Conservation (phyloP, 2,329 filamentous ascomycete species). For the Gaeumannomyces tritici region DNA sequence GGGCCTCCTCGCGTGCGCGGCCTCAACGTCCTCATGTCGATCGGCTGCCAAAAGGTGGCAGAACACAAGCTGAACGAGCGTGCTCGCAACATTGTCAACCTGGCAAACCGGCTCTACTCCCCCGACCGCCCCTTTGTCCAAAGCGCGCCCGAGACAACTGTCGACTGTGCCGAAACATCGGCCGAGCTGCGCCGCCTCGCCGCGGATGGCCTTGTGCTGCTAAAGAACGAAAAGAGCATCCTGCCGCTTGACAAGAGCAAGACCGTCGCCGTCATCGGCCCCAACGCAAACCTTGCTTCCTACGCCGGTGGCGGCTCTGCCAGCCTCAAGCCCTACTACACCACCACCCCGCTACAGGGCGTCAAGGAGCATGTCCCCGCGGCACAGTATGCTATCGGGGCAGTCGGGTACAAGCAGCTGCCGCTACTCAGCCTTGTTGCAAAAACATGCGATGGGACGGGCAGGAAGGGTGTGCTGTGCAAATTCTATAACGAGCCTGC, state of each 20-base stretch:
- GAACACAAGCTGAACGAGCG: constrained; percentile 16
- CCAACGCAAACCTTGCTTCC: constrained; percentile 30
- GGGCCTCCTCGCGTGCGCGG: constrained; percentile 17
- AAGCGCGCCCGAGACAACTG: not conserved
- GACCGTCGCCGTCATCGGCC: constrained; percentile 38
- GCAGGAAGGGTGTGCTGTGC: constrained; percentile 7
- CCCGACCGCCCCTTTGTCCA: not conserved
- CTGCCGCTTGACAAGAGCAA: constrained; percentile 38
- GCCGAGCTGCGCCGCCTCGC: constrained; percentile 8
- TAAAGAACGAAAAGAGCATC: constrained; percentile 41
- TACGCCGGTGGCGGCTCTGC: constrained; percentile 17
- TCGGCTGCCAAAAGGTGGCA: constrained; percentile 15
- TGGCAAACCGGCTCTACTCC: constrained; percentile 9
- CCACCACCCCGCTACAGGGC: constrained; percentile 31
- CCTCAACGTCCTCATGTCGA: constrained; percentile 14
- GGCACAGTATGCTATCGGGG: constrained; percentile 7
- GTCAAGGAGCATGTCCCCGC: constrained; percentile 21
- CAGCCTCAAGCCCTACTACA: constrained; percentile 29
- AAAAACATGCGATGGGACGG: constrained; percentile 5
- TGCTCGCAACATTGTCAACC: constrained; percentile 15
- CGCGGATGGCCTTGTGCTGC: constrained; percentile 9
- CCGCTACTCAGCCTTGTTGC: constrained; percentile 8
- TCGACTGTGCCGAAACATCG: constrained; percentile 1
- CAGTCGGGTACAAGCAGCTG: constrained; percentile 10
- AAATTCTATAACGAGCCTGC: constrained; percentile 8